These are phyloP conservation scores for Colletotrichum abscissum DNA, from an alignment of 2,329 filamentous ascomycete genomes.

Conservation along the genomic window DNA sequence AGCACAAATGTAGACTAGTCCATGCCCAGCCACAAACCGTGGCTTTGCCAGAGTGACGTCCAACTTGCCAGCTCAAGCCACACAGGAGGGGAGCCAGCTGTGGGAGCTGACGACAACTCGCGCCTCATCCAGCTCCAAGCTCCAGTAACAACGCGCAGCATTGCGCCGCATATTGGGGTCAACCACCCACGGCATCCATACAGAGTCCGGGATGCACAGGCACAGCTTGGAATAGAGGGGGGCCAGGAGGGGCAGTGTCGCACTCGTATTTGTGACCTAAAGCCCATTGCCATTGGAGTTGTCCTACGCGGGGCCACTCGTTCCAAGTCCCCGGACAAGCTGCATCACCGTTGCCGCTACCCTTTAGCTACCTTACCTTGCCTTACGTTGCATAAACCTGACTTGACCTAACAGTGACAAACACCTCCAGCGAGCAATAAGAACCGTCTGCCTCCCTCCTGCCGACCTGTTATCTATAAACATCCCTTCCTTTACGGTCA, in stretches of 20 bases:
- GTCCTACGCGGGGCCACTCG: slow-evolving; percentile 16
- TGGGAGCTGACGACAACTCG: slow-evolving; percentile 29
- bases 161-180: not conserved
- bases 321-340: not conserved
- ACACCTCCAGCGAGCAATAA: slow-evolving; percentile 9
- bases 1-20: not conserved
- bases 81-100: not conserved
- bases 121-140: slow-evolving; percentile 19
- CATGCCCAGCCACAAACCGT: not conserved
- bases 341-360: not conserved
- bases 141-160: slow-evolving; percentile 18
- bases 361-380: not conserved
- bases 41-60: not conserved
- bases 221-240: not conserved
- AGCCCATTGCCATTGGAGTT: not conserved
- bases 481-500: not conserved
- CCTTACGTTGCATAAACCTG: not conserved
- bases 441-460: not conserved
- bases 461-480: not conserved
- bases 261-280: not conserved
- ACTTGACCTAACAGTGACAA: not conserved
- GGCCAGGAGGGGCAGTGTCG: slow-evolving; percentile 26
- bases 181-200: not conserved
- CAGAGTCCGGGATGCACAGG: not conserved
- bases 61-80: not conserved